phyloP scores from a whole-genome alignment of 768 basidiomycete species.

The Tulasnella sp. region DNA sequence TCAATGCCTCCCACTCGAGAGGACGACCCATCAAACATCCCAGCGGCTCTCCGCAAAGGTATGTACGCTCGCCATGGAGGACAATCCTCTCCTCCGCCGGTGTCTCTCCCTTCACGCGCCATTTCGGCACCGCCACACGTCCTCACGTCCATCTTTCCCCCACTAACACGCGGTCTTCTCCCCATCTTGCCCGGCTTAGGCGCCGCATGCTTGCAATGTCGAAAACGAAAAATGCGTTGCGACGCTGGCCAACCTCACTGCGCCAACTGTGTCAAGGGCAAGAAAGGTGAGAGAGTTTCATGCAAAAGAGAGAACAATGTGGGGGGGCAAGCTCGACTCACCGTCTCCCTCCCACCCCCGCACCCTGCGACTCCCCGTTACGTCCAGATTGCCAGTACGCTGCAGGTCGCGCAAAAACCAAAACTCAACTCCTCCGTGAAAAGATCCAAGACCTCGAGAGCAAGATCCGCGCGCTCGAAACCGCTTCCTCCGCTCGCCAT shows the following conservation, averaged over 20 bases:
- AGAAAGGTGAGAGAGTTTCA: conserved; percentile 12
- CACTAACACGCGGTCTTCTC: not conserved
- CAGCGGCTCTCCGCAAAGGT: conserved; percentile 22
- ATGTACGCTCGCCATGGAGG: not conserved
- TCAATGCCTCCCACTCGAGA: conserved; percentile 12
- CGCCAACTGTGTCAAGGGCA: conserved; percentile 27
- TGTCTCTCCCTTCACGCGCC: not conserved
- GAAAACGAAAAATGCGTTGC: conserved; percentile 25
- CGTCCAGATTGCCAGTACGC: conserved; percentile 22
- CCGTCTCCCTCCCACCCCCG: not conserved
- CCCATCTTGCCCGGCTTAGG: not conserved
- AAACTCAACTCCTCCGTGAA: conserved; percentile 24
- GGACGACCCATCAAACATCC: conserved; percentile 14
- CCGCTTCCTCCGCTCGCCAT: conserved; percentile 15
- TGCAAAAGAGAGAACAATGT: not conserved
- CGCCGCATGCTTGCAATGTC: conserved; percentile 24
- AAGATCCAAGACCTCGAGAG: conserved; percentile 25
- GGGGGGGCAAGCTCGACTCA: not conserved
- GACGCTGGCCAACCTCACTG: conserved; percentile 26
- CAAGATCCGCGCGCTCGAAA: conserved; percentile 25
- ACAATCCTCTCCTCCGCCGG: not conserved
- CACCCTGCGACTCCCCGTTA: not conserved
- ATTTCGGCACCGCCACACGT: not conserved
- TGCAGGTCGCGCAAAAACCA: conserved; percentile 24
- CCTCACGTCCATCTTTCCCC: not conserved